Percentiles rank a stretch among this genome's conserved stretches.
These are phyloP conservation scores for Saccharomycopsis hybrid DNA, from an alignment of 1,139 yeast species.

Conservation along the genomic window DNA sequence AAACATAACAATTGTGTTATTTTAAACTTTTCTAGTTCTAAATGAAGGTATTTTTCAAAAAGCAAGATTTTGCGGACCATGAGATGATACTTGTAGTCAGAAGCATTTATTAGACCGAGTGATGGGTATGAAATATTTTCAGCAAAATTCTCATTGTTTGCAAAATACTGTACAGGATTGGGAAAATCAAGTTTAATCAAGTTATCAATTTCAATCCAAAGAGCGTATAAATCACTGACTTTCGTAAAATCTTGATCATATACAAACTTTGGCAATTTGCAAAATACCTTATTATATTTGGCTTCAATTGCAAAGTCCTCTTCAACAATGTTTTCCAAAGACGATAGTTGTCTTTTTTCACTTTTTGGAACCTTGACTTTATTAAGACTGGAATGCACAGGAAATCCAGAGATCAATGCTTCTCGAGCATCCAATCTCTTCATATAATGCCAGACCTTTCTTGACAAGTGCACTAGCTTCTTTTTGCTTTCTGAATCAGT, in stretches of 20 bases:
- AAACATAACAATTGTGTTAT: background rate
- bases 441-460: conserved; percentile 6
- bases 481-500: background rate
- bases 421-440: background rate
- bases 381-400: too few species aligned
- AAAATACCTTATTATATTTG: too few species aligned
- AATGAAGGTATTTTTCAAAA: background rate
- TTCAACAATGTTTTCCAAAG: too few species aligned
- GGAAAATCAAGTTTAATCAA: background rate
- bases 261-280: too few species aligned
- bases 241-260: too few species aligned
- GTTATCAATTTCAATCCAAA: background rate
- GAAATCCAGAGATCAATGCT: too few species aligned
- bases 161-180: background rate
- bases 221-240: background rate
- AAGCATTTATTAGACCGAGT: background rate
- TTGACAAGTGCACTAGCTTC: background rate
- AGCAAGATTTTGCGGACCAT: background rate
- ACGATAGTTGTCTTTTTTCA: too few species aligned
- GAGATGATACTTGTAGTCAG: background rate
- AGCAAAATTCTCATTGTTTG: background rate
- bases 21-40: background rate
- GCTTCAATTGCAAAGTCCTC: too few species aligned
- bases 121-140: background rate
- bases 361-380: too few species aligned